Conservation (phyloP, 2,329 filamentous ascomycete genomes). For the Amesomyces nigricolor region DNA sequence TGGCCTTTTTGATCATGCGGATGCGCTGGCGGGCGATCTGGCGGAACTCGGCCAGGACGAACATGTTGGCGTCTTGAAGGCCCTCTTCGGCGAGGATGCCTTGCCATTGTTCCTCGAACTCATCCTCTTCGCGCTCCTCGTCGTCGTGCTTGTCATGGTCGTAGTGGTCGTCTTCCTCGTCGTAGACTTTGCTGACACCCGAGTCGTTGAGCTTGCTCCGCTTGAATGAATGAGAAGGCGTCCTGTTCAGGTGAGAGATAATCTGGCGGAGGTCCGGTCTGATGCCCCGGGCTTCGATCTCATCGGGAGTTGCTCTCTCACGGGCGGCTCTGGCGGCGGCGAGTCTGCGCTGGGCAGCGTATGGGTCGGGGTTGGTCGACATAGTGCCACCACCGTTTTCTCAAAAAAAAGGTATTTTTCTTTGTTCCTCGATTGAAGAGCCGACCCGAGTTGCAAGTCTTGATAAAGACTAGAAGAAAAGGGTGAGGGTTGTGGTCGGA, state of each 20-base stretch:
- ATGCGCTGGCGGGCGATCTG: constrained; percentile 17
- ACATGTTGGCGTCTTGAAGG: constrained; percentile 5
- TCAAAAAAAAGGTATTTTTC: background rate
- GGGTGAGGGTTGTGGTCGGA: too few relatives aligned
- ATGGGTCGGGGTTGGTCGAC: background rate
- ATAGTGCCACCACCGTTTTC: background rate
- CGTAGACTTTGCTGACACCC: constrained; percentile 11
- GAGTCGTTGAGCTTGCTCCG: constrained; percentile 5
- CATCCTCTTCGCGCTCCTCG: background rate
- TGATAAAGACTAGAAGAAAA: too few relatives aligned
- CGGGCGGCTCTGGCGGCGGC: constrained; percentile 12
- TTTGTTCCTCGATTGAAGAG: background rate
- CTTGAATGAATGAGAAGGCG: constrained; percentile 8
- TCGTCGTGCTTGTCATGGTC: background rate
- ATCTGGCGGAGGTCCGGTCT: constrained; percentile 14
- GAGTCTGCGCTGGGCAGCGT: constrained; percentile 7
- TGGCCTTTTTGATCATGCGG: constrained; percentile 11
- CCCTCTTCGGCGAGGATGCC: constrained; percentile 5
- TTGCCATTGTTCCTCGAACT: constrained; percentile 15
- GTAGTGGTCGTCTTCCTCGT: constrained; percentile 1
- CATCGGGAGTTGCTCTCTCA: constrained; percentile 16
- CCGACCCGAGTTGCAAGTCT: too few relatives aligned
- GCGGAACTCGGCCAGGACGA: constrained; percentile 13
- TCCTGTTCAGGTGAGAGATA: constrained; percentile 15
- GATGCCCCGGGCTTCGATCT: constrained; percentile 21